Evolutionary conservation across 371 early-diverging fungal genomes (phyloP), one percentile per base, ranked within the genome.

Genomic region (Apophysomyces sp.): DNA sequence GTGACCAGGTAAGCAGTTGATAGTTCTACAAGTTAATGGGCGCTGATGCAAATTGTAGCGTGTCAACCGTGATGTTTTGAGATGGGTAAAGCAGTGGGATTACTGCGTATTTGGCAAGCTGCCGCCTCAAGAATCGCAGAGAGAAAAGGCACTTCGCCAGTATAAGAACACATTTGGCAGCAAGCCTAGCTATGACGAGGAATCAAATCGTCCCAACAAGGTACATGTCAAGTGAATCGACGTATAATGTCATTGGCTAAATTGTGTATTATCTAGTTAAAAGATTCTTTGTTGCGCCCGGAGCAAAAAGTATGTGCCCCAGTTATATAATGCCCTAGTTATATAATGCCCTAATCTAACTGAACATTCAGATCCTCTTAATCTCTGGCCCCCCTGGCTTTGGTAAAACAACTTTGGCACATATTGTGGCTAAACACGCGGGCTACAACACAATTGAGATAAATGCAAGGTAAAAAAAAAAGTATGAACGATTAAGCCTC

Each of bases 321-420:
- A 52, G 12, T 13, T 52, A 52, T n/a, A n/a, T n/a, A n/a, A n/a
- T n/a, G n/a, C n/a, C n/a, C 21, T 28, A 12, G 2, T 18, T 21
- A 31, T 15, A 44, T 0, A 1, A 8, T 54, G 36, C 24, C 26
- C 37, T 27, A 18, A 13, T 12, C 55, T 67, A 28, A 66, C 58
- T 7, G 59, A 66, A 28, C 53, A 71, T 16, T 40, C 32, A 90
- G 82, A 90, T 99, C 18, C 73, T 98, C 27, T 67, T 99, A n/a
- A 63, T 99, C 21, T 85, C 94, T 5, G 99, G 99, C 0, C 93
- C 95, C 16, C 97, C 99, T 1, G 99, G 99, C 0, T 82, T 97
- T 54, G 99, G 99, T 58, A 99, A 99, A 73, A 99, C 99, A 0
- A 98, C 99, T 0, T 77, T 99, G 63, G 99, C 98, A 0, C 96